Conservation (phyloP, 2,329 filamentous ascomycete species). For the Tolypocladium paradoxum region DNA sequence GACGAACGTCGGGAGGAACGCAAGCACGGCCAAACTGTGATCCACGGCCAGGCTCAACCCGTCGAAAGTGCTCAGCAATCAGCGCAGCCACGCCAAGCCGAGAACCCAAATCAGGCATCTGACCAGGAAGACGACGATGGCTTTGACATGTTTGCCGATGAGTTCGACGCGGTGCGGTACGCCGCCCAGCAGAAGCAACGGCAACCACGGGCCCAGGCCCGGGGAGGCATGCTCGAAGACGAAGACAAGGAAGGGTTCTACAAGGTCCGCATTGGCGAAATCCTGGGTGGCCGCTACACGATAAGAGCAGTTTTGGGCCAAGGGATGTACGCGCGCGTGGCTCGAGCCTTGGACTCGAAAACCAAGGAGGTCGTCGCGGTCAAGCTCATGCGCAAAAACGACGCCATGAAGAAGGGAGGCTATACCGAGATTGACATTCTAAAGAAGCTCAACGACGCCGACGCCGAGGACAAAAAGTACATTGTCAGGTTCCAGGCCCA, state of each 20-base stretch:
- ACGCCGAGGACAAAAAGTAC: slow-evolving; percentile 84
- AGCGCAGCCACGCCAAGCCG: slow-evolving; percentile 15
- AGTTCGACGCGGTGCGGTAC: slow-evolving; percentile 58
- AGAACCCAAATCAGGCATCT: slow-evolving; percentile 20
- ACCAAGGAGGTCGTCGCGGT: slow-evolving; percentile 76
- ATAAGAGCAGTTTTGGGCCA: slow-evolving; percentile 80
- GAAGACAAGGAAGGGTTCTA: slow-evolving; percentile 95
- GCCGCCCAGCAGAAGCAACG: slow-evolving; percentile 38
- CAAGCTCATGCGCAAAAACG: slow-evolving; percentile 97
- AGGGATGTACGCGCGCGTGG: slow-evolving; percentile 96
- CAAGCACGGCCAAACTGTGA: slow-evolving; percentile 44
- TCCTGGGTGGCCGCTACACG: slow-evolving; percentile 82
- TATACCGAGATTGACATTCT: slow-evolving; percentile 92
- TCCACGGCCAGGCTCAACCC: slow-evolving; percentile 32
- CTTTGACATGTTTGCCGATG: slow-evolving; percentile 84
- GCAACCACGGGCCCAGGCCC: slow-evolving; percentile 50
- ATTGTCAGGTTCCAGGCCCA: slow-evolving; percentile 77
- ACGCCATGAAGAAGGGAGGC: slow-evolving; percentile 81
- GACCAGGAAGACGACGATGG: slow-evolving; percentile 56
- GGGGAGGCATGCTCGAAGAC: slow-evolving; percentile 74
- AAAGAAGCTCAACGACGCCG: slow-evolving; percentile 73
- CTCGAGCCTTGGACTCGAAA: slow-evolving; percentile 69
- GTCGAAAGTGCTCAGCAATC: slow-evolving; percentile 10
- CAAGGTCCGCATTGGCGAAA: slow-evolving; percentile 83
- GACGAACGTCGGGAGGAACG: slow-evolving; percentile 62